Evolutionary conservation across 768 basidiomycete genomes (phyloP), one percentile per base, ranked within the genome.

Genomic region (Lentinula edodes): DNA sequence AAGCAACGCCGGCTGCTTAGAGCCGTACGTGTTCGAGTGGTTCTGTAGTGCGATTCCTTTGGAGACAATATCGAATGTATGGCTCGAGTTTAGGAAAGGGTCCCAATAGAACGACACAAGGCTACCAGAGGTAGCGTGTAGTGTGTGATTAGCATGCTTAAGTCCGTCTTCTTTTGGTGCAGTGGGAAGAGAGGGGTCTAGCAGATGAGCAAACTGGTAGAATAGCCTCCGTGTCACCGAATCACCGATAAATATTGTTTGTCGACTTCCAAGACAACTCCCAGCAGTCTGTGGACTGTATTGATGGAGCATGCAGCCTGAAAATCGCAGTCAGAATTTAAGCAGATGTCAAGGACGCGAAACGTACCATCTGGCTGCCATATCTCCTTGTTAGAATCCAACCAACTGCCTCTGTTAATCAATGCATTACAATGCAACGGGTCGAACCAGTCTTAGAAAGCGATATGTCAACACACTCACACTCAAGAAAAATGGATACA

Each of bases 281-380:
- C 75, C 69, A 34, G 78, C 78, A 56, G 91, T 85, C 6, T 73
- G 74, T 5, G 83, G 71, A 55, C 77, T 76, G 70, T 93, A 92
- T 36, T 76, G 68, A 71, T 89, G 75, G 52, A 91, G 79, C 84
- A 93, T 92, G 70, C 93, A 95, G 34, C 91, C 91, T 94, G 65
- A 45, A 59, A 15, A 32, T 50, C 8, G n/a, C 51, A 52, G 56
- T 55, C 18, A 65, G 58, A 50, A 48, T 45, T 45, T 58, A 46
- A 65, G 63, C 60, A 53, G 52, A 63, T 38, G 15, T 45, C 36
- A 43, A 51, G 18, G 56, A 53, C 20, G 35, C 32, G 10, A 54
- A 48, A n/a, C 81, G 63, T 62, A 89, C 93, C 92, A 63, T 92
- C 83, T 2, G 94, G 94, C 70, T 97, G 94, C 94, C 94, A 97